These are phyloP conservation scores for Pseudopyrenochaeta lycopersici DNA, from an alignment of 2,329 filamentous ascomycete species.

Conservation along the genomic window DNA sequence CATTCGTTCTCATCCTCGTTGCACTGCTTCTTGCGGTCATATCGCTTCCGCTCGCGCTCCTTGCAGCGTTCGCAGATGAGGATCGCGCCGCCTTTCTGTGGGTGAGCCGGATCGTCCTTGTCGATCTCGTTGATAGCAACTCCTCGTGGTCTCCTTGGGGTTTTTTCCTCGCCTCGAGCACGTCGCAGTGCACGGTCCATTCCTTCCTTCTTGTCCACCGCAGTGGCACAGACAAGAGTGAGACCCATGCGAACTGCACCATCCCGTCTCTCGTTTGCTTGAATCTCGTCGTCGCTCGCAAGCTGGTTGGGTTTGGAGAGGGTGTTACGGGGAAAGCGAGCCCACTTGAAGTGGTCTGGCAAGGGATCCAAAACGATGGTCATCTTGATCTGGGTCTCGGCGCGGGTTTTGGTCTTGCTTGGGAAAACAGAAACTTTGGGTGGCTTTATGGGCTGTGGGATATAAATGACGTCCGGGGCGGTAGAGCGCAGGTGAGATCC, in stretches of 20 bases:
- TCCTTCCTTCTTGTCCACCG: slow-evolving; percentile 78
- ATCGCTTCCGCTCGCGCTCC: slow-evolving; percentile 87
- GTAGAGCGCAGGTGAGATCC: no score
- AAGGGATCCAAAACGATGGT: slow-evolving; percentile 80
- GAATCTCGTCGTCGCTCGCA: slow-evolving; percentile 73
- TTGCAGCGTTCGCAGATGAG: slow-evolving; percentile 93
- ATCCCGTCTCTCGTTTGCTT: slow-evolving; percentile 78
- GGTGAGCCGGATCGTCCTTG: slow-evolving; percentile 72
- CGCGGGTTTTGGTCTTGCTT: slow-evolving; percentile 75
- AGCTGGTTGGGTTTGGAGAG: slow-evolving; percentile 95
- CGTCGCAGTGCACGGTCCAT: slow-evolving; percentile 72
- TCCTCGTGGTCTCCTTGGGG: slow-evolving; percentile 45
- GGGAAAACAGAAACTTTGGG: slow-evolving; percentile 30
- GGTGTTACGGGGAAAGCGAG: slow-evolving; percentile 90
- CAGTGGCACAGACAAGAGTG: slow-evolving; percentile 84
- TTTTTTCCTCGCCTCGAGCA: slow-evolving; percentile 58
- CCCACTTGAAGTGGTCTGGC: slow-evolving; percentile 76
- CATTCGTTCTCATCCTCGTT: slow-evolving; percentile 88
- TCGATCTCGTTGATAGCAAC: slow-evolving; percentile 55
- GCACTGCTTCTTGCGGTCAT: slow-evolving; percentile 93
- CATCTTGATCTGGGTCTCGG: slow-evolving; percentile 95
- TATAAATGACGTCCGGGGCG: slow-evolving; percentile 36
- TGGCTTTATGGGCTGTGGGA: slow-evolving; percentile 33
- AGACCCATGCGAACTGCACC: slow-evolving; percentile 34
- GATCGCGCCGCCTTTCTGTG: slow-evolving; percentile 91